phyloP scores from a whole-genome alignment of 352 stramenopile genomes.

The Aphanomyces astaci region DNA sequence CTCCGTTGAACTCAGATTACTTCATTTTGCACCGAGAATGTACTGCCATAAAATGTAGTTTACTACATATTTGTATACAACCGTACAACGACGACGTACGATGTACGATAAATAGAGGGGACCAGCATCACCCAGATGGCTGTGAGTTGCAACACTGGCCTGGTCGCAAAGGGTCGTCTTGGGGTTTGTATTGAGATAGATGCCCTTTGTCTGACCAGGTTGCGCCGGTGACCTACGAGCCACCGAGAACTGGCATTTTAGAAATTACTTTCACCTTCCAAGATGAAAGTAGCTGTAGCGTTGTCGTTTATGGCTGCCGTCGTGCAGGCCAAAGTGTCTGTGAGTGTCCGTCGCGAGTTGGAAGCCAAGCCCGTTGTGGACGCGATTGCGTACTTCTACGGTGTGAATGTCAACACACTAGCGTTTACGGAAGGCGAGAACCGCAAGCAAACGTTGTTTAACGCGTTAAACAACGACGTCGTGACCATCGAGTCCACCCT shows the following conservation, averaged over 20 bases:
- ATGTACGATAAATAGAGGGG: background rate
- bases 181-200: too few species aligned
- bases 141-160: background rate
- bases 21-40: background rate
- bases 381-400: background rate
- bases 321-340: conserved; percentile 2
- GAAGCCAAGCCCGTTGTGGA: background rate
- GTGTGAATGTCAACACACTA: background rate
- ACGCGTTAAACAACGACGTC: background rate
- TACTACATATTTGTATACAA: background rate
- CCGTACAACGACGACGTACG: background rate
- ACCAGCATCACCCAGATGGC: background rate
- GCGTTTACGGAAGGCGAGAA: background rate
- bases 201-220: too few species aligned
- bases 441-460: background rate
- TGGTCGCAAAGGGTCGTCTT: too few species aligned
- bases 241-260: background rate
- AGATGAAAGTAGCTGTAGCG: conserved; percentile 5
- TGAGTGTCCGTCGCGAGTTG: background rate
- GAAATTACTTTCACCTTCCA: background rate
- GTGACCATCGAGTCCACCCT: background rate
- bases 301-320: conserved; percentile 4
- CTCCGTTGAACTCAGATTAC: background rate
- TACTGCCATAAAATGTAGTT: background rate
- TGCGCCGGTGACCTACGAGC: too few species aligned